These are phyloP conservation scores for Mimosa bimucronata DNA, from an alignment of 306 rosid species.

Conservation along the genomic window DNA sequence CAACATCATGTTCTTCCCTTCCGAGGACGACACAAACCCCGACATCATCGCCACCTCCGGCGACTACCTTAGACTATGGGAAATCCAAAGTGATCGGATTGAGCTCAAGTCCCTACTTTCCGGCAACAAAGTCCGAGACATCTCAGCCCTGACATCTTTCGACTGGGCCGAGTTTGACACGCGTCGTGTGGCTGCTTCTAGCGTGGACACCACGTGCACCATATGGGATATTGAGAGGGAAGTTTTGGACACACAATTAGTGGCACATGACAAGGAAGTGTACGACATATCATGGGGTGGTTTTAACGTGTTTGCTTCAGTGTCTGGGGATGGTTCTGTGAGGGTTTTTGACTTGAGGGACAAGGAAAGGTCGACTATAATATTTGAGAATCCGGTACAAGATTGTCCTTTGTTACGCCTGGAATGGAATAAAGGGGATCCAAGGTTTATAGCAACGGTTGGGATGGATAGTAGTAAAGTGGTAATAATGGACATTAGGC, in stretches of 20 bases:
- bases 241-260: conserved; percentile 58
- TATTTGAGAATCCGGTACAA: conserved; percentile 57
- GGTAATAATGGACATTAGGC: conserved; percentile 64
- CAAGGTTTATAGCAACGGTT: conserved; percentile 63
- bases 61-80: conserved; percentile 64
- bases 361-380: conserved; percentile 69
- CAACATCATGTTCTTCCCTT: conserved; percentile 76
- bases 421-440: conserved; percentile 73
- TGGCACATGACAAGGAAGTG: conserved; percentile 79
- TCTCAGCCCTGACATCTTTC: conserved; percentile 60
- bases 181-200: conserved; percentile 48
- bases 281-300: conserved; percentile 78
- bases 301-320: conserved; percentile 67
- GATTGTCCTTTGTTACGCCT: conserved; percentile 55
- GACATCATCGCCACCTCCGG: conserved; percentile 73
- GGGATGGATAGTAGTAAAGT: conserved; percentile 64
- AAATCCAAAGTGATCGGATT: conserved; percentile 59
- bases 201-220: conserved; percentile 65
- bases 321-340: conserved; percentile 72
- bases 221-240: conserved; percentile 72
- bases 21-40: conserved; percentile 49
- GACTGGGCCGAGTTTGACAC: conserved; percentile 62
- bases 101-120: conserved; percentile 58
- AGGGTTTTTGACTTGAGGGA: conserved; percentile 69
- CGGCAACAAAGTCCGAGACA: conserved; percentile 54